Conservation (phyloP, 495 filamentous ascomycete genomes). For the Cercophora scortea region DNA sequence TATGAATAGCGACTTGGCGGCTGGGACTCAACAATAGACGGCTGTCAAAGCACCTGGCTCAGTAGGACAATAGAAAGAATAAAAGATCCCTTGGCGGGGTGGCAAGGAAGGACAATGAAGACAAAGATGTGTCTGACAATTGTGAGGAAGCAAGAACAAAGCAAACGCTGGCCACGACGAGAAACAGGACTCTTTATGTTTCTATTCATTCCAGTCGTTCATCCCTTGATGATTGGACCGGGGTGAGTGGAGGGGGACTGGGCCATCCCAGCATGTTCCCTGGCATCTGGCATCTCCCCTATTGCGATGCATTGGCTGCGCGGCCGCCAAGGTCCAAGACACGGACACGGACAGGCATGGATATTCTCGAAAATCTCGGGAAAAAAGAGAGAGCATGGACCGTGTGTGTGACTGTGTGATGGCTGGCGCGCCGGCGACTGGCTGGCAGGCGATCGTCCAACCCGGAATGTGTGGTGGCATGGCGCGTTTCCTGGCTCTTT, state of each 20-base stretch:
- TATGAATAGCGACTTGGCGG: not conserved
- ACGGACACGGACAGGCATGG: too few species aligned
- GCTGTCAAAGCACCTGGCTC: conserved; percentile 12
- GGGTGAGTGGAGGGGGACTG: not conserved
- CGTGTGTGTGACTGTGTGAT: too few species aligned
- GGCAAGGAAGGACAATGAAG: not conserved
- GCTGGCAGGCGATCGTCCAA: too few species aligned
- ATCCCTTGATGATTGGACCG: conserved; percentile 17
- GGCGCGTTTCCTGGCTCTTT: not conserved
- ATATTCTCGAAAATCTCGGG: too few species aligned
- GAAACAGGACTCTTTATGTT: conserved; percentile 21
- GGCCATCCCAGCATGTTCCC: too few species aligned
- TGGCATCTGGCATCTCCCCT: too few species aligned
- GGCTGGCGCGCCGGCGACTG: too few species aligned
- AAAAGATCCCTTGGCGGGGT: not conserved
- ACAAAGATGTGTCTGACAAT: not conserved
- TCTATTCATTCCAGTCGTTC: conserved; percentile 8
- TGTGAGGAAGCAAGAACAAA: conserved; percentile 8
- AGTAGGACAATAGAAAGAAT: not conserved
- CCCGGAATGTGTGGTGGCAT: not conserved
- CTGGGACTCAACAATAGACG: conserved; percentile 5
- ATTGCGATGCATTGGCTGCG: too few species aligned
- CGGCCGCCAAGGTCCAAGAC: too few species aligned
- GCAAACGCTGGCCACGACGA: not conserved
- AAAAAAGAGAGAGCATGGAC: too few species aligned